Base-by-base conservation (phyloP, 345 rosid genomes). In the Aurinia saxatilis region DNA sequence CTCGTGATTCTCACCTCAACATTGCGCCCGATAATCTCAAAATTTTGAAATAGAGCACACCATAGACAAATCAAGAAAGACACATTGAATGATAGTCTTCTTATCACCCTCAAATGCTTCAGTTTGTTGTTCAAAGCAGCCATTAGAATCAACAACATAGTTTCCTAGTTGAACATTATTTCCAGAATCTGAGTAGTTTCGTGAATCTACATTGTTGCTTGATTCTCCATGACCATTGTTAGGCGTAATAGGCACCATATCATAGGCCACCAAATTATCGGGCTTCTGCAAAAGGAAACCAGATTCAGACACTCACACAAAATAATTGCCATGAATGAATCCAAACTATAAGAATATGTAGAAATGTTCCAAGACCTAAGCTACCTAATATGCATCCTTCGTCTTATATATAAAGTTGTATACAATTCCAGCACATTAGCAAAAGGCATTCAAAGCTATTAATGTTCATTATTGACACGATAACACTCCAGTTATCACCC, bases 201-300 rank as follows among this genome's bases (percentile, higher is more conserved):
- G 68, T 62, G 74, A 62, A 37, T 63, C 91, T 18, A 57, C 72
- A 29, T 75, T 65, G 66, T 77, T 82, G 77, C 87, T 84, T 35
- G 95, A 58, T 38, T 81, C 96, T 12, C 84, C 97, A 65, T 73
- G 68, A 64, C 63, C 68, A 69, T 71, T 76, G 67, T 70, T 83
- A 39, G 67, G 58, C 7, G 72, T 69, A 64, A 57, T 33, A 7
- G 73, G 47, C 64, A 74, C 63, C 50, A 82, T 73, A 73, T 62
- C 96, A 61, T 75, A 67, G 25, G 75, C 62, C 48, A 50, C 77
- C 21, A 58, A 48, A 46, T 49, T 50, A n/a, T 74, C 81, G 29
- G 75, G 67, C 64, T 67, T 79, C 97, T 87, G 84, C 48, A 35
- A 49, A 61, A 61, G n/a, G n/a, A 35, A 33, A 42, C 16, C 18